A percentile compares a stretch with the other conserved stretches of the same genome.
Evolutionary conservation across 106 monocot species (phyloP).

Genomic region (Allium cepa): DNA sequence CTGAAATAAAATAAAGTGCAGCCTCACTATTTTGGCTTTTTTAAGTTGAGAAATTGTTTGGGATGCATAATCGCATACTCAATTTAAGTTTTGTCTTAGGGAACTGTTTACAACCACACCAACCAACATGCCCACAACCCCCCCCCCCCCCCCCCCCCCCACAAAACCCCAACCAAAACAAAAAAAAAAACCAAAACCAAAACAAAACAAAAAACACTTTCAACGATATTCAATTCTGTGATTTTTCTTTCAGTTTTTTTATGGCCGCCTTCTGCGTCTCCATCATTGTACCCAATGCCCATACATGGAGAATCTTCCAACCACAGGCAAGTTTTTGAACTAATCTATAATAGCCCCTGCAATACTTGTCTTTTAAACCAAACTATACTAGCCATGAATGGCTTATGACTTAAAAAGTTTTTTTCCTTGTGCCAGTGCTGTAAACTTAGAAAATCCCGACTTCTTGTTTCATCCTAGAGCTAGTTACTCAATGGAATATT

Average conservation of each 20-base stretch:
- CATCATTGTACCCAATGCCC: constrained; percentile 77
- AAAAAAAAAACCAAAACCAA: too few relatives aligned
- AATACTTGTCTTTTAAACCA: too few relatives aligned
- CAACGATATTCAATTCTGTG: neutral
- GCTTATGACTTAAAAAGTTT: neutral
- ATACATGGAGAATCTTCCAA: constrained; percentile 94
- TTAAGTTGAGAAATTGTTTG: too few relatives aligned
- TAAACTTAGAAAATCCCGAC: constrained; percentile 56
- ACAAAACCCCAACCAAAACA: too few relatives aligned
- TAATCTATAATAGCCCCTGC: neutral
- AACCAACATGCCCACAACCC: too few relatives aligned
- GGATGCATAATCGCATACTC: neutral
- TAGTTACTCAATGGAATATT: constrained; percentile 41
- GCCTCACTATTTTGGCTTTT: too few relatives aligned
- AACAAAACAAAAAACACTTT: neutral
- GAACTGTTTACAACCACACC: too few relatives aligned
- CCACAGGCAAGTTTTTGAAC: constrained; percentile 57
- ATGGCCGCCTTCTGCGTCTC: constrained; percentile 81
- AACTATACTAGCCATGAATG: too few relatives aligned
- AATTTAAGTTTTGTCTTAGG: neutral
- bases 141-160: too few relatives aligned
- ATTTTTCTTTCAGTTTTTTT: constrained; percentile 47
- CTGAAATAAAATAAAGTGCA: too few relatives aligned
- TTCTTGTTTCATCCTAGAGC: constrained; percentile 55
- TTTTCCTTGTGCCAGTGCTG: constrained; percentile 39